A percentile compares a stretch with the other conserved stretches of the same genome.
Evolutionary conservation across 176 grass and related monocot genomes (phyloP).

Genomic region (Hsuehochloa calcarea): DNA sequence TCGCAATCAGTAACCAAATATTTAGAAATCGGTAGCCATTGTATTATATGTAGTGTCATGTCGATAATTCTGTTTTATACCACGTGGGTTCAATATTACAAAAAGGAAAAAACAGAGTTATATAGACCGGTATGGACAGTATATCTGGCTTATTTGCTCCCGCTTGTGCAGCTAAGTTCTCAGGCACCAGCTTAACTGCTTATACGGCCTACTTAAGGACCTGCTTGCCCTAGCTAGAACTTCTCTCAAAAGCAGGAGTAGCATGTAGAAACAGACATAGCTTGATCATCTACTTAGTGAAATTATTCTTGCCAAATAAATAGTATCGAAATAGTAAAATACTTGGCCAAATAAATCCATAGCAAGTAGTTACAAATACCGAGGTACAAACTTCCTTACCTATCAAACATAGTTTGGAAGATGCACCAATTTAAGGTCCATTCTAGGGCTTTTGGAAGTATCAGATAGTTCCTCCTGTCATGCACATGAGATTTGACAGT

Average conservation of each 20-base stretch:
- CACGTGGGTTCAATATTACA: background rate
- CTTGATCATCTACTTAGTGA: background rate
- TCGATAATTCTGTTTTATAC: background rate
- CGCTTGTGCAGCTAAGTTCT: background rate
- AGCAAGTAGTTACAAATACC: conserved; percentile 5
- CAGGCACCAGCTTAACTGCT: background rate
- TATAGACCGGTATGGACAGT: background rate
- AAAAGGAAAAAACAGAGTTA: background rate
- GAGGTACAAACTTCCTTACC: conserved; percentile 44
- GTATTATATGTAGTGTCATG: background rate
- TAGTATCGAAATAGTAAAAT: background rate
- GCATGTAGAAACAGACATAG: conserved; percentile 22
- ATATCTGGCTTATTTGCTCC: background rate
- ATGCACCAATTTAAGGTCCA: conserved; percentile 99
- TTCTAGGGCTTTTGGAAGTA: conserved; percentile 91
- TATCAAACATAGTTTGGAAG: conserved; percentile 99
- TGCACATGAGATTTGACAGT: conserved; percentile 47
- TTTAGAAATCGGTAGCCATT: background rate
- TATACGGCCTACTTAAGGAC: background rate
- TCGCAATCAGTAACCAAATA: background rate
- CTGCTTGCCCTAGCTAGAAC: background rate
- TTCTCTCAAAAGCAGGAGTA: background rate
- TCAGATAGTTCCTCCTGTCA: conserved; percentile 64
- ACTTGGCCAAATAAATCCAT: background rate
- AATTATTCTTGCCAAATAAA: background rate